Evolutionary conservation across 78 protist species (phyloP), one percentile per base, ranked within the genome.

Genomic region (Dictyostelium capitatum): DNA sequence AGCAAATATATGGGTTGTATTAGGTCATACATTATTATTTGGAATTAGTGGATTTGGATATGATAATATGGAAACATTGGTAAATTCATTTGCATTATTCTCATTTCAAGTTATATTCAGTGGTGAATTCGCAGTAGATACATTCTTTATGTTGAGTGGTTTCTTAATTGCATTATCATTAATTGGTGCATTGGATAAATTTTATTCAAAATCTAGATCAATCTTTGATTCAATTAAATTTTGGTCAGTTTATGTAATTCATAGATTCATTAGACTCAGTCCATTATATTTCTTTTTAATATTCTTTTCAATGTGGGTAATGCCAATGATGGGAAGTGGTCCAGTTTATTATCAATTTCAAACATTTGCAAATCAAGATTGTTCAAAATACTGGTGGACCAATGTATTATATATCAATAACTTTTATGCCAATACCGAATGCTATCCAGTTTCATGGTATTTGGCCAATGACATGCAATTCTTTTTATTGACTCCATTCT

Each of bases 81-180:
- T 5, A 1, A 47, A 20, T 4, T 12, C 65, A 6, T 37, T 28
- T 19, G 1, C 8, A 0, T 3, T 53, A 10, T 75, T 85, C 28
- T 17, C 83, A 12, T 85, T 85, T 37, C 83, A 75, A 75, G 64
- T 57, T 19, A 25, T 85, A 15, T 56, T 74, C 48, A 54, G 74
- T 20, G 92, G 83, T 28, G 92, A 75, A 62, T 85, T 62, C 30
- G 92, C 92, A 10, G 92, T 85, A 20, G 92, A 85, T 62, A 67
- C 64, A 2, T 84, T 84, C 56, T 84, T 84, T 25, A 56, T 74
- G 53, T 30, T 83, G 14, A 30, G 56, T 84, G 92, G 92, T 4
- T 84, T 84, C 30, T 30, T 84, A 8, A 78, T 84, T 4, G 43
- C 50, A 5, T 75, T 37, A 19, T 41, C 83, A 14, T 20, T 84